Conservation (phyloP, 1,284 basidiomycete genomes). For the Butyriboletus appendiculatus region DNA sequence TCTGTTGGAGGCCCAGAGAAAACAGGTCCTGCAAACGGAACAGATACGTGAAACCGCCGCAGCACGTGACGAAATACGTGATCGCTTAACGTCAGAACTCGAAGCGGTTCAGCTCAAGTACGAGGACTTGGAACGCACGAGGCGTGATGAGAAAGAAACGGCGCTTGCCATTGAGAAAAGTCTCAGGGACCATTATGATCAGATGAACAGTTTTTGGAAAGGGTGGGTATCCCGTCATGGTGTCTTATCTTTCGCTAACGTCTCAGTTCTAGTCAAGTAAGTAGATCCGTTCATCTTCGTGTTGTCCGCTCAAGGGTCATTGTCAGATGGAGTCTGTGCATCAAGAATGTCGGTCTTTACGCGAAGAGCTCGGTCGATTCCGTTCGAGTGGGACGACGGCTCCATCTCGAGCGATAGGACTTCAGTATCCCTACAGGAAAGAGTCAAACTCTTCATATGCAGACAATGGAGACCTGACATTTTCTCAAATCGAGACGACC, state of each 20-base stretch:
- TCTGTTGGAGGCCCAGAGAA: conserved; percentile 34
- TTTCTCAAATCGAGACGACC: conserved; percentile 23
- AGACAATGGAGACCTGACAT: conserved; percentile 23
- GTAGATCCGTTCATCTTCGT: conserved; percentile 13
- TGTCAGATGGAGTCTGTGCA: conserved; percentile 36
- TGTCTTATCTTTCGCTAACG: conserved; percentile 18
- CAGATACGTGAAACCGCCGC: conserved; percentile 25
- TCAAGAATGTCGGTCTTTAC: conserved; percentile 34
- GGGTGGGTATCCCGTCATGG: conserved; percentile 30
- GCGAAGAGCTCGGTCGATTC: conserved; percentile 30
- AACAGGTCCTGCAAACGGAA: conserved; percentile 29
- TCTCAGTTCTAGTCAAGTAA: conserved; percentile 40
- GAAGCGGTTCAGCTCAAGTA: conserved; percentile 24
- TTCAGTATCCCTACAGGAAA: conserved; percentile 33
- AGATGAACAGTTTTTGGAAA: conserved; percentile 40
- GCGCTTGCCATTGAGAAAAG: conserved; percentile 38
- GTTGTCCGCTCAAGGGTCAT: conserved; percentile 9
- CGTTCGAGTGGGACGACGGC: conserved; percentile 19
- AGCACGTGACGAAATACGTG: conserved; percentile 33
- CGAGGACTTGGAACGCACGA: conserved; percentile 29
- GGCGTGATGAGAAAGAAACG: conserved; percentile 39
- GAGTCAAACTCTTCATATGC: conserved; percentile 26
- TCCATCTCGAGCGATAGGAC: conserved; percentile 28
- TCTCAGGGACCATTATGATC: conserved; percentile 38
- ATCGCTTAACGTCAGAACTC: conserved; percentile 32